A percentile compares a stretch with the other conserved stretches of the same genome.
Evolutionary conservation across 768 basidiomycete genomes (phyloP).

Genomic region (Tephrocybe rancida): DNA sequence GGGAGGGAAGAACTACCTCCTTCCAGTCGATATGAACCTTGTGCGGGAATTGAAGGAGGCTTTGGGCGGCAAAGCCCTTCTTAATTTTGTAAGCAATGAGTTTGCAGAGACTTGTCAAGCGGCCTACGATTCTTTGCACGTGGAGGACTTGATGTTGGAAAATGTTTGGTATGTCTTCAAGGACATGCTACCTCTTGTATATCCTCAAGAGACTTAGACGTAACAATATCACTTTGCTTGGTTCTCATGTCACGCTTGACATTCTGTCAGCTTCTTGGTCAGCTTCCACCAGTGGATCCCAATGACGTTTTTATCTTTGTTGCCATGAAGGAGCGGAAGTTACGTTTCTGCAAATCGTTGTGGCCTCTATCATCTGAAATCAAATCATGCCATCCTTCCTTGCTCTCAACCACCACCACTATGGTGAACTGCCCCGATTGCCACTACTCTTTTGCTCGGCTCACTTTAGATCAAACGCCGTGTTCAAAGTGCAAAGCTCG

Average conservation of each 20-base stretch:
- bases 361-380: no score
- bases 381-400: background rate
- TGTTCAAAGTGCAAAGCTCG: background rate
- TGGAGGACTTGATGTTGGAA: constrained; percentile 11
- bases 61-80: background rate
- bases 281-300: background rate
- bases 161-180: constrained; percentile 20
- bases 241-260: background rate
- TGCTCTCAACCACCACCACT: background rate
- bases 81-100: background rate
- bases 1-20: background rate
- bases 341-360: background rate
- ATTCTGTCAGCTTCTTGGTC: background rate
- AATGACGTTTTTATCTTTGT: background rate
- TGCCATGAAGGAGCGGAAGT: background rate
- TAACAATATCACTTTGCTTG: background rate
- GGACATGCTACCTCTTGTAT: constrained; percentile 10
- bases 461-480: background rate
- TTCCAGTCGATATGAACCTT: background rate
- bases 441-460: background rate
- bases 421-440: background rate
- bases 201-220: background rate
- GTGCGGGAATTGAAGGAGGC: background rate
- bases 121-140: constrained; percentile 8
- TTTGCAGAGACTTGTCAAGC: constrained; percentile 13